These are phyloP conservation scores for Rhododendron kiyosumense DNA, from an alignment of 148 eudicot genomes.

Conservation along the genomic window DNA sequence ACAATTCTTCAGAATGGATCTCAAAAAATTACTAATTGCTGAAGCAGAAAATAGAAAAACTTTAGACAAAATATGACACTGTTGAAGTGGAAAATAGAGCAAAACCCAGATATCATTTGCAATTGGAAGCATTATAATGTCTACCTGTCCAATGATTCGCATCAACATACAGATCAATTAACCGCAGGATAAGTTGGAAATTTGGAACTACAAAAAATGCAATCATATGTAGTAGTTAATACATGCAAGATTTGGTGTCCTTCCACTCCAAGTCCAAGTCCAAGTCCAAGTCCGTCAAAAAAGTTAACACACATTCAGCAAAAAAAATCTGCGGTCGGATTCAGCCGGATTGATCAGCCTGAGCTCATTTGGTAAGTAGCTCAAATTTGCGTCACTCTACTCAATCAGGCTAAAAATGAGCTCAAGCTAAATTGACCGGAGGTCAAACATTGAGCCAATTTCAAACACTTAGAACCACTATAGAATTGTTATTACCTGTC, in stretches of 20 bases:
- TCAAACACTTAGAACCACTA: background rate
- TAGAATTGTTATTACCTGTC: slow-evolving; percentile 41
- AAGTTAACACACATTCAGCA: background rate
- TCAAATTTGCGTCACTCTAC: background rate
- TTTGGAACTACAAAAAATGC: too few species aligned
- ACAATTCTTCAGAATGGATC: too few species aligned
- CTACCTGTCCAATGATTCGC: too few species aligned
- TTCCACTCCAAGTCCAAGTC: background rate
- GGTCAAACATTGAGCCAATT: background rate
- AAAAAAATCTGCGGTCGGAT: background rate
- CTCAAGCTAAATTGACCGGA: background rate
- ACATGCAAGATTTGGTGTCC: background rate
- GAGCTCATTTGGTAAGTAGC: background rate
- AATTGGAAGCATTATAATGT: too few species aligned
- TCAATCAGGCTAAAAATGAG: background rate
- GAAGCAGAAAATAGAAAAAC: too few species aligned
- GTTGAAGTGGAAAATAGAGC: too few species aligned
- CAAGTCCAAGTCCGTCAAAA: background rate
- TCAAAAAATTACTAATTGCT: too few species aligned
- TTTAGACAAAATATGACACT: too few species aligned
- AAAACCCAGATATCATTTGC: too few species aligned
- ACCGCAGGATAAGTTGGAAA: too few species aligned
- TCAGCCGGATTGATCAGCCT: background rate
- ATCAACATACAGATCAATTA: too few species aligned
- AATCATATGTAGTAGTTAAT: background rate